Base-by-base conservation (phyloP, 768 basidiomycete species). In the Paxillus involutus region DNA sequence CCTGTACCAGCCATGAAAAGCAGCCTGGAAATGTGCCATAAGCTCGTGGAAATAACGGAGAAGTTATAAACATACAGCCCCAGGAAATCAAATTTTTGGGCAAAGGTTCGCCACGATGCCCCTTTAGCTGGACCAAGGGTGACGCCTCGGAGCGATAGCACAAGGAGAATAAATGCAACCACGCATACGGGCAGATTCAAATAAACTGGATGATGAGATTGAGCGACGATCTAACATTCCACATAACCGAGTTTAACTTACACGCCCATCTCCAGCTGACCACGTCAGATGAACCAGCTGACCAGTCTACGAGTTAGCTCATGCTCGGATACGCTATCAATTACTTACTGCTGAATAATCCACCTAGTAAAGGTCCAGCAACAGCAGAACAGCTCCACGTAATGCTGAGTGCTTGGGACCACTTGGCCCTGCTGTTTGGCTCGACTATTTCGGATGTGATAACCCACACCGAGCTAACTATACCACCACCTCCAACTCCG, bases 321-420 rank as follows among this genome's bases (percentile, higher is more conserved):
- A 56, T 45, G 59, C 51, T 48, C 37, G 43, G 47, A 60, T 37
- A 51, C 45, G 47, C 46, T 44, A 50, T 51, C 42, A 46, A 17
- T 16, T 26, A 73, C 83, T 69, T 57, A 89, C 88, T 76, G 64
- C 90, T 91, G 72, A 93, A 93, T 52, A 86, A 61, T 30, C 91
- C 91, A 35, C 91, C 91, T n/a, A 93, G 73, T 14, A 93, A 70
- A 19, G 91, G 91, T 6, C 91, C 91, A 44, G 90, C 89, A 57
- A 92, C 69, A 33, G 91, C 91, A 41, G 91, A 93, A 66, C 87
- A 89, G 56, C 86, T 85, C 91, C 91, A 93, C 36, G 91, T 93
- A 50, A 91, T 68, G 59, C 90, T 91, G 32, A 92, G 77, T 17
- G 89, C 89, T 68, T 89, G 88, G 11, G 88, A 90, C 91, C 89